A percentile compares a stretch with the other conserved stretches of the same genome.
These are phyloP conservation scores for Encephalitozoon cuniculi DNA, from an alignment of 371 early-diverging fungal species.

Conservation along the genomic window DNA sequence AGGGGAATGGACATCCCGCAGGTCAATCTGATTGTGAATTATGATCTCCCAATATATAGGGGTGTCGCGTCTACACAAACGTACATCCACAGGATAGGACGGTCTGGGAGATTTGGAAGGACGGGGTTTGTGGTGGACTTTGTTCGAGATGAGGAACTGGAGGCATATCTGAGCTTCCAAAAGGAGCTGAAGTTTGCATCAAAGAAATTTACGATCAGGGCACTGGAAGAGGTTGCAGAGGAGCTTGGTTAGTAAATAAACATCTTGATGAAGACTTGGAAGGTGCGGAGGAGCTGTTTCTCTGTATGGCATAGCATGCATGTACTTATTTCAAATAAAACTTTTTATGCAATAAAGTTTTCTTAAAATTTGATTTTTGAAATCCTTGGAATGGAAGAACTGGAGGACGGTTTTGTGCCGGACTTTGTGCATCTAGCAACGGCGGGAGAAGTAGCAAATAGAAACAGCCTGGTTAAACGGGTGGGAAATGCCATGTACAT, in stretches of 20 bases:
- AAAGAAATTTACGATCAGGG: conserved; percentile 44
- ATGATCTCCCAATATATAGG: conserved; percentile 73
- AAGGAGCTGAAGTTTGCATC: conserved; percentile 18
- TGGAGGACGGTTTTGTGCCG: conserved; percentile 31
- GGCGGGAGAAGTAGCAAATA: conserved; percentile 1
- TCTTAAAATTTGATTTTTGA: not conserved
- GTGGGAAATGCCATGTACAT: not conserved
- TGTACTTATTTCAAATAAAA: not conserved
- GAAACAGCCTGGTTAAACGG: conserved; percentile 3
- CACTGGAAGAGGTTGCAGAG: conserved; percentile 30
- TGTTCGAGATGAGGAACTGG: conserved; percentile 61
- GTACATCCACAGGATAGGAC: conserved; percentile 91
- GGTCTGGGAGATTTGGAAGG: conserved; percentile 93
- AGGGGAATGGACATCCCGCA: conserved; percentile 64
- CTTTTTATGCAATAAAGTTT: not conserved
- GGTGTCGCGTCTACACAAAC: conserved; percentile 73
- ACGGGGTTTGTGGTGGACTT: conserved; percentile 88
- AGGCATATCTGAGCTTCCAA: conserved; percentile 31
- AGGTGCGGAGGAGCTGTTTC: not conserved
- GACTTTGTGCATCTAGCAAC: conserved; percentile 20
- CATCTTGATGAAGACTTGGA: conserved; percentile 7
- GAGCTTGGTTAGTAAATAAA: conserved; percentile 2
- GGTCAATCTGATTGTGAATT: conserved; percentile 90
- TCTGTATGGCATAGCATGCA: not conserved
- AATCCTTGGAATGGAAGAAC: not conserved